phyloP scores from a whole-genome alignment of 225 moss, liverwort and hornwort genomes.

The Pleurozium schreberi region DNA sequence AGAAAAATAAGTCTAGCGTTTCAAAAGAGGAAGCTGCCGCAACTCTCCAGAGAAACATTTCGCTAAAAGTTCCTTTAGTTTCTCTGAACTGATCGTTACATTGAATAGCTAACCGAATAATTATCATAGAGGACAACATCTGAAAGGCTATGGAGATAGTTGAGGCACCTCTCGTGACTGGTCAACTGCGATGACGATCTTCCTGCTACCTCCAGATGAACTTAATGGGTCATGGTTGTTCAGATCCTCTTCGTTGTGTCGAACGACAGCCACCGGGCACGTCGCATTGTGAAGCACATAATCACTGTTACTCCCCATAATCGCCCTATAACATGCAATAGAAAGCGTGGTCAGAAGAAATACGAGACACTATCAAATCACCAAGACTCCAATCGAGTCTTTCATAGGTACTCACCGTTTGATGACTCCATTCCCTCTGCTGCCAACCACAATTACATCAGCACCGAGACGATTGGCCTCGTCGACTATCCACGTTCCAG shows the following conservation, averaged over 20 bases:
- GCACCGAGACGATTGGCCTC: slow-evolving; percentile 65
- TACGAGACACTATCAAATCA: neutral
- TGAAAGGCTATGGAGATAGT: neutral
- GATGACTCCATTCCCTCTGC: slow-evolving; percentile 47
- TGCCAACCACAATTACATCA: slow-evolving; percentile 85
- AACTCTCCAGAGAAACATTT: neutral
- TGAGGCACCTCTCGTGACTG: slow-evolving; percentile 59
- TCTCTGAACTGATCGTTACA: neutral
- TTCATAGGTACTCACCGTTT: slow-evolving; percentile 36
- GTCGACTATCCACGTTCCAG: slow-evolving; percentile 94
- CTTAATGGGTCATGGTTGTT: slow-evolving; percentile 44
- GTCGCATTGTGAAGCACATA: slow-evolving; percentile 84
- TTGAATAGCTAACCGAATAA: neutral
- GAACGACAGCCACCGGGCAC: slow-evolving; percentile 76
- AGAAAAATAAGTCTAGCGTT: neutral
- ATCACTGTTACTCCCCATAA: slow-evolving; percentile 87
- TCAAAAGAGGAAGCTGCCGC: neutral
- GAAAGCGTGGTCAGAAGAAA: neutral
- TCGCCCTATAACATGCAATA: slow-evolving; percentile 21
- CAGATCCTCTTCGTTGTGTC: slow-evolving; percentile 59
- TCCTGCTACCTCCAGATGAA: slow-evolving; percentile 36
- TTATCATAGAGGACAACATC: neutral
- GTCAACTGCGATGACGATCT: slow-evolving; percentile 86
- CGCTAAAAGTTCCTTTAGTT: accelerated
- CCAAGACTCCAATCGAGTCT: neutral